A percentile compares a stretch with the other conserved stretches of the same genome.
Conservation (phyloP, 2,329 filamentous ascomycete species). For the Xylariales sp. region DNA sequence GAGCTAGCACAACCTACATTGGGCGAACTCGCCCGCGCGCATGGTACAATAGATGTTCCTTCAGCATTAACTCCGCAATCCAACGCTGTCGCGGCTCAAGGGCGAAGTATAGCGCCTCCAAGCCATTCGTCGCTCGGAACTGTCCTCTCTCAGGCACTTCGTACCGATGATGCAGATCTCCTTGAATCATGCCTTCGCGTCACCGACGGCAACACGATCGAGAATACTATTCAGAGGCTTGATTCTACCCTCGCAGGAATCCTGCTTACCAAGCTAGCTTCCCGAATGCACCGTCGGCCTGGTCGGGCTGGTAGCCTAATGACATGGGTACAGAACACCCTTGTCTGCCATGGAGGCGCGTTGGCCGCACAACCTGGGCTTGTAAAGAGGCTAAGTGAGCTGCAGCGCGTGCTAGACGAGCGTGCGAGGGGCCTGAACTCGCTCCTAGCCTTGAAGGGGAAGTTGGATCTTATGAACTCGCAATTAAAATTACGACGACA, state of each 20-base stretch:
- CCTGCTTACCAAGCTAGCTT: conserved; percentile 85
- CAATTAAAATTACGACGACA: conserved; percentile 86
- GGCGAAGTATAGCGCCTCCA: conserved; percentile 67
- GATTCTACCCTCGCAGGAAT: conserved; percentile 84
- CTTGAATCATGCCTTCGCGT: conserved; percentile 93
- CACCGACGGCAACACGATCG: conserved; percentile 79
- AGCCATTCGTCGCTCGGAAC: conserved; percentile 86
- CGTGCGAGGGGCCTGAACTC: conserved; percentile 84
- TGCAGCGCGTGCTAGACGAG: conserved; percentile 90
- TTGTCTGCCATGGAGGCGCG: conserved; percentile 91
- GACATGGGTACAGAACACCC: conserved; percentile 95
- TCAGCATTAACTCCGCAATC: conserved; percentile 63
- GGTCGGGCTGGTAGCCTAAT: conserved; percentile 91
- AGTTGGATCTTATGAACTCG: conserved; percentile 91
- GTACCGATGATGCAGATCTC: conserved; percentile 88
- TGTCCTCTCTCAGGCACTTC: conserved; percentile 92
- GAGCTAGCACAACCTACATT: conserved; percentile 75
- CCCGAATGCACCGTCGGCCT: conserved; percentile 86
- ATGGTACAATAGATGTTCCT: conserved; percentile 81
- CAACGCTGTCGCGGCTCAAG: conserved; percentile 56
- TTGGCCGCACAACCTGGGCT: conserved; percentile 88
- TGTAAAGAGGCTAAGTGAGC: conserved; percentile 77
- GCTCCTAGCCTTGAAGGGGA: conserved; percentile 89
- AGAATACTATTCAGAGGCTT: conserved; percentile 88
- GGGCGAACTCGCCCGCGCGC: conserved; percentile 82